Base-by-base conservation (phyloP, 805 yeast species). In the Zygosaccharomyces bailii region DNA sequence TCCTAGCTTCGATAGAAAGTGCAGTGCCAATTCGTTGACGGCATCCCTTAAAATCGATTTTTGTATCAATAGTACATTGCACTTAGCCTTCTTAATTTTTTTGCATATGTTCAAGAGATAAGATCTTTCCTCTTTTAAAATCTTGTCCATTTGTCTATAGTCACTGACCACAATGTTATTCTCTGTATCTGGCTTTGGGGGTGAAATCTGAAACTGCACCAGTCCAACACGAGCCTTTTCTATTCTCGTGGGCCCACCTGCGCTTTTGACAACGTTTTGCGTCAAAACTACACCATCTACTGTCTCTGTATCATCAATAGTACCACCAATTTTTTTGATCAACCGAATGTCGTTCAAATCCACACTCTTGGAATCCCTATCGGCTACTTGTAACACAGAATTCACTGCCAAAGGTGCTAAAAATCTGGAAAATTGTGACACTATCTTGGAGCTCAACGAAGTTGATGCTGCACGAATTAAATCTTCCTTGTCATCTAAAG, bases 101-200 rank as follows among this genome's bases (percentile, higher is more conserved):
- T 93, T 93, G 74, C 96, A 90, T 64, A 93, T 86, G 66, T 91
- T 91, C 63, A 93, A 77, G 61, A 93, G 72, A 65, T 93, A 93
- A 21, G 96, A 93, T 65, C 99, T 83, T 74, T 93, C 99, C 70
- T 93, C 99, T 64, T 95, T 93, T 63, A 93, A 75, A 56, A 93
- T 93, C 72, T 91, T 93, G 69, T 93, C 99, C 99, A 93, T 93
- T 70, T 93, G 99, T 69, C 99, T 80, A 73, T 93, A 93, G 68
- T 93, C 99, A 63, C 86, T 93, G 44, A 93, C 98, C 46, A 93
- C 96, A 39, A 93, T 91, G 63, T 90, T 91, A 68, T 93, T 93
- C 71, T 93, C 99, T 84, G 95, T 84, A 63, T 89, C 97, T 16
- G 97, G 97, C 65, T 89, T 89, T 53, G 97, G 97, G 18, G 97